These are phyloP conservation scores for Pseudoperonospora humuli DNA, from an alignment of 352 stramenopile genomes.

Conservation along the genomic window DNA sequence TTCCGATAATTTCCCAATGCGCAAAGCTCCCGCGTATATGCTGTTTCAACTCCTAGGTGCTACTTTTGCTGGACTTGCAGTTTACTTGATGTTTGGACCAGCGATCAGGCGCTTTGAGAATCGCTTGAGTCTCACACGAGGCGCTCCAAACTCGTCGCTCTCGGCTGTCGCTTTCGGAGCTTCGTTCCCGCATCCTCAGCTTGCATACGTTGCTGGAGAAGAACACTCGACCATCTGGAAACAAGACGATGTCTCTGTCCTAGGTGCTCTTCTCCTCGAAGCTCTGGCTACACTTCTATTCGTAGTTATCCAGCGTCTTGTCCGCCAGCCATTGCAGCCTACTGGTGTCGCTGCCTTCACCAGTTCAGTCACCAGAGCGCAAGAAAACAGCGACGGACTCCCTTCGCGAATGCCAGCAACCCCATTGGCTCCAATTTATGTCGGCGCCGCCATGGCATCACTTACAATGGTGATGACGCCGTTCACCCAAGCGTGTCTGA, in stretches of 20 bases:
- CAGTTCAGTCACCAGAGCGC: background rate
- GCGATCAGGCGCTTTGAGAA: conserved; percentile 49
- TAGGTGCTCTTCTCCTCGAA: conserved; percentile 45
- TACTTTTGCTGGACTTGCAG: conserved; percentile 30
- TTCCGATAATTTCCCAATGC: conserved; percentile 20
- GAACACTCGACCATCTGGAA: conserved; percentile 4
- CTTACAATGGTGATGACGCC: conserved; percentile 50
- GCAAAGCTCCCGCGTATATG: conserved; percentile 52
- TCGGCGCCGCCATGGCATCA: conserved; percentile 40
- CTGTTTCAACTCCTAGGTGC: conserved; percentile 49
- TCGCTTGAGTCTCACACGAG: conserved; percentile 27
- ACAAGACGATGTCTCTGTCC: conserved; percentile 26
- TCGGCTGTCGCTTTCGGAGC: conserved; percentile 59
- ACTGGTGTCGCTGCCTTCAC: conserved; percentile 15
- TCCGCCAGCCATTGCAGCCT: conserved; percentile 28
- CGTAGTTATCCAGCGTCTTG: conserved; percentile 47
- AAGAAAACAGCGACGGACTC: conserved; percentile 5
- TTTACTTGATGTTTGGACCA: conserved; percentile 39
- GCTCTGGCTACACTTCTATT: conserved; percentile 51
- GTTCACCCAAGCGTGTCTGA: conserved; percentile 64
- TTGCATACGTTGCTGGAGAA: conserved; percentile 15
- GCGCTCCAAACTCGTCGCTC: conserved; percentile 27
- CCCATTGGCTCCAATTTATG: conserved; percentile 32
- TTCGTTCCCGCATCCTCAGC: conserved; percentile 56
- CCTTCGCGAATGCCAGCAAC: conserved; percentile 7